A percentile compares a stretch with the other conserved stretches of the same genome.
These are phyloP conservation scores for Aspergillus neotritici DNA, from an alignment of 2,329 filamentous ascomycete genomes.

Conservation along the genomic window DNA sequence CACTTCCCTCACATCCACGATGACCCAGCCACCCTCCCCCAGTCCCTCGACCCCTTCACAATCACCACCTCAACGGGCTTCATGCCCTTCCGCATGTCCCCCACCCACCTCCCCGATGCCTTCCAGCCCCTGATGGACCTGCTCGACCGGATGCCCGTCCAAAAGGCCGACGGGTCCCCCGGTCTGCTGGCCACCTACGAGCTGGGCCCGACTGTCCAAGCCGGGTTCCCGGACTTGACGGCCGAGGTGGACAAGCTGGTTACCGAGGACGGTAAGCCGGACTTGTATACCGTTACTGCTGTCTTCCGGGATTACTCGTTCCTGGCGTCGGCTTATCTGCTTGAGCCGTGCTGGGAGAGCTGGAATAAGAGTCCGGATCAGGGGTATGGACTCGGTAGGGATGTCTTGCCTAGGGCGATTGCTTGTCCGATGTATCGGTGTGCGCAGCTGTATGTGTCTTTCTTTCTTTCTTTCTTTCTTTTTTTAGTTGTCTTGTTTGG, in stretches of 20 bases:
- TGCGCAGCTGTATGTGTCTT: slow-evolving; percentile 68
- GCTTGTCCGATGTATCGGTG: slow-evolving; percentile 77
- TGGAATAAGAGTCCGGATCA: slow-evolving; percentile 55
- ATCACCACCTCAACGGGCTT: slow-evolving; percentile 45
- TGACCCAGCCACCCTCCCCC: slow-evolving; percentile 37
- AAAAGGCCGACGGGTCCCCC: slow-evolving; percentile 64
- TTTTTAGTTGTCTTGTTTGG: too few species aligned
- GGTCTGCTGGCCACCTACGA: slow-evolving; percentile 70
- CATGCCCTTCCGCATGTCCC: slow-evolving; percentile 37
- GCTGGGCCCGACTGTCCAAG: slow-evolving; percentile 68
- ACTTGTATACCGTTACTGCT: slow-evolving; percentile 76
- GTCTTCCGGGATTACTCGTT: slow-evolving; percentile 90
- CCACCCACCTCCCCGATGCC: slow-evolving; percentile 58
- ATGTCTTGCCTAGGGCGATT: slow-evolving; percentile 66
- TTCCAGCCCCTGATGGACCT: slow-evolving; percentile 69
- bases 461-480: slow-evolving; percentile 6
- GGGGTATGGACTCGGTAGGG: slow-evolving; percentile 70
- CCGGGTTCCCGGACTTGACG: slow-evolving; percentile 72
- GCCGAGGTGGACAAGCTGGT: slow-evolving; percentile 63
- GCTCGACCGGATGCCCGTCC: slow-evolving; percentile 71
- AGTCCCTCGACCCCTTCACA: slow-evolving; percentile 43
- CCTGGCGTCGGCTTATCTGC: slow-evolving; percentile 78
- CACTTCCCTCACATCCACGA: slow-evolving; percentile 42
- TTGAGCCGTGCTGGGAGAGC: slow-evolving; percentile 84
- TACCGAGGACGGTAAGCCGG: slow-evolving; percentile 48